These are phyloP conservation scores for Trichoderma erinaceum DNA, from an alignment of 495 filamentous ascomycete genomes.

Conservation along the genomic window DNA sequence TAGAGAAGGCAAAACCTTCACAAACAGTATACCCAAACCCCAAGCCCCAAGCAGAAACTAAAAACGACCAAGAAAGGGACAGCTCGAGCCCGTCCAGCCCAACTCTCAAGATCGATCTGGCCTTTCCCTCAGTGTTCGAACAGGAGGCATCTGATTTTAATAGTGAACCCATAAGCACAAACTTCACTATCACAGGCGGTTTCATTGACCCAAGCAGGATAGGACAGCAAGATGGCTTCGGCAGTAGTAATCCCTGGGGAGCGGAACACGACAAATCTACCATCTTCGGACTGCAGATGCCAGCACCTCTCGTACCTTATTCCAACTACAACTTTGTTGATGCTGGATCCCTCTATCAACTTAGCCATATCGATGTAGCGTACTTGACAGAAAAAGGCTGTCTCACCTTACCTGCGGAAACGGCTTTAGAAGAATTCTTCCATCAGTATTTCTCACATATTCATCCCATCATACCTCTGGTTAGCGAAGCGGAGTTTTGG, in stretches of 20 bases:
- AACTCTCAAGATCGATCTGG: background rate
- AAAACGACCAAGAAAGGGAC: background rate
- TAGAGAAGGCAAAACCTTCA: background rate
- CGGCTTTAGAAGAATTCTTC: background rate
- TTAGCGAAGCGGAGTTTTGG: constrained; percentile 3
- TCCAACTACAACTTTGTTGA: constrained; percentile 8
- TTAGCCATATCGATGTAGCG: background rate
- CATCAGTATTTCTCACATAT: constrained; percentile 1
- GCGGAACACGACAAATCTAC: background rate
- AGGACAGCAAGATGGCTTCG: background rate
- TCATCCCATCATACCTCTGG: constrained; percentile 1
- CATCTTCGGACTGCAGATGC: background rate
- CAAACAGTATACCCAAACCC: background rate
- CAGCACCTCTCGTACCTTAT: background rate
- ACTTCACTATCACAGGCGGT: background rate
- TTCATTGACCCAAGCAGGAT: background rate
- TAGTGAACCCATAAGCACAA: background rate
- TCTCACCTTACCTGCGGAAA: background rate
- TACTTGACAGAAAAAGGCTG: constrained; percentile 4
- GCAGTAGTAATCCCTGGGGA: background rate
- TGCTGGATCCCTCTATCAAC: background rate
- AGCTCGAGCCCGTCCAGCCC: background rate
- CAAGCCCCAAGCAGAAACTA: background rate
- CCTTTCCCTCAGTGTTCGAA: background rate
- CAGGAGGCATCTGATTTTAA: background rate